Percentiles rank a stretch among this genome's conserved stretches.
phyloP scores from a whole-genome alignment of 306 rosid genomes.

The Trichosanthes cucumerina region DNA sequence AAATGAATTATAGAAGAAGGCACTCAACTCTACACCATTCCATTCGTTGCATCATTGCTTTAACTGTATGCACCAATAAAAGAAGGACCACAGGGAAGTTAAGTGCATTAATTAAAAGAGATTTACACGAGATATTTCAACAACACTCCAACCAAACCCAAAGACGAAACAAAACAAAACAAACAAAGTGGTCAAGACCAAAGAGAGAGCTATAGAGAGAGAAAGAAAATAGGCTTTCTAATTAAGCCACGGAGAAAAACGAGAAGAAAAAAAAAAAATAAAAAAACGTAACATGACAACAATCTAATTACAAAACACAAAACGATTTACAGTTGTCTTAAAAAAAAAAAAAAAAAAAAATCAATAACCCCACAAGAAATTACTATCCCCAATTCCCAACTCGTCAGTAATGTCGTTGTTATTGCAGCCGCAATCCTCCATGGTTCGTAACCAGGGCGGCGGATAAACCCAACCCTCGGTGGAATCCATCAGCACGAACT shows the following conservation, averaged over 20 bases:
- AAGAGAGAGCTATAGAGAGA: not conserved
- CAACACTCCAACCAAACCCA: not conserved
- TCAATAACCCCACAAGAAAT: slow-evolving; percentile 5
- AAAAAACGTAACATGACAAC: not conserved
- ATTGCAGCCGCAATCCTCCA: slow-evolving; percentile 18
- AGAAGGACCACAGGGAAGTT: not conserved
- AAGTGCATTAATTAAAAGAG: slow-evolving; percentile 3
- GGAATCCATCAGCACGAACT: slow-evolving; percentile 41
- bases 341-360: not conserved
- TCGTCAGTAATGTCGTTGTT: not conserved
- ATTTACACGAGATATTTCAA: slow-evolving; percentile 9
- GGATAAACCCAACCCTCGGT: slow-evolving; percentile 35
- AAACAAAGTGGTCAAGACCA: not conserved
- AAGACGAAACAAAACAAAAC: not conserved
- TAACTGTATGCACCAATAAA: not conserved
- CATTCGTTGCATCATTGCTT: not conserved
- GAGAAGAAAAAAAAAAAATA: no score
- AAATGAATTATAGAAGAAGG: not conserved
- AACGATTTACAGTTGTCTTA: not conserved
- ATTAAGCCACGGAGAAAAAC: not conserved
- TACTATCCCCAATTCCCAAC: slow-evolving; percentile 11
- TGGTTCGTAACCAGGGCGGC: slow-evolving; percentile 30
- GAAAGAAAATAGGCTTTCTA: not conserved
- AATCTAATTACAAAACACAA: not conserved
- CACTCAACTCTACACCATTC: not conserved